A percentile compares a stretch with the other conserved stretches of the same genome.
Evolutionary conservation across 257 asterid species (phyloP).

Genomic region (Striga asiatica): DNA sequence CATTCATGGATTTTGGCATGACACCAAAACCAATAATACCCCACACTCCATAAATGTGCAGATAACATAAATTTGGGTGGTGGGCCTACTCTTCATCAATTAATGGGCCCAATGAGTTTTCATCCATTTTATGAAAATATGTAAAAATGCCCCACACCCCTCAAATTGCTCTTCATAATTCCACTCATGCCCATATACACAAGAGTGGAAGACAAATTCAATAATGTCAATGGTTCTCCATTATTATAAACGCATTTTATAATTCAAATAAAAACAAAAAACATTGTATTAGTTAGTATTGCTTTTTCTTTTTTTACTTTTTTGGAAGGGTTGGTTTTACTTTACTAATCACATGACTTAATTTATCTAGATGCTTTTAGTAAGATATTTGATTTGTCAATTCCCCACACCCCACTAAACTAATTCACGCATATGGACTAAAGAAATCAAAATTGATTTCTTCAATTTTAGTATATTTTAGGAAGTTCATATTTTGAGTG

Average conservation of each 20-base stretch:
- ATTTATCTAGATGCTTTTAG: too few species aligned
- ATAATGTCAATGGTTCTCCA: constrained; percentile 21
- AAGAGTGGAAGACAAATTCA: constrained; percentile 15
- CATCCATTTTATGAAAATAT: constrained; percentile 13
- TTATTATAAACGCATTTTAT: constrained; percentile 11
- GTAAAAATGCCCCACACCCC: constrained; percentile 26
- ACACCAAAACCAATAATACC: constrained; percentile 31
- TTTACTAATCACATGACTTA: too few species aligned
- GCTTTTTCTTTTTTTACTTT: too few species aligned
- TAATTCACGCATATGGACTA: too few species aligned
- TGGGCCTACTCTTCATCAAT: constrained; percentile 18
- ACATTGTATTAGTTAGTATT: background rate
- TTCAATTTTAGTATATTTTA: too few species aligned
- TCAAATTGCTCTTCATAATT: constrained; percentile 20
- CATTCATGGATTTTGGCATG: constrained; percentile 15
- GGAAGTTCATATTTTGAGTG: too few species aligned
- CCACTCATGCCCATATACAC: constrained; percentile 20
- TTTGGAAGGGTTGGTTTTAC: too few species aligned
- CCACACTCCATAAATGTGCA: constrained; percentile 13
- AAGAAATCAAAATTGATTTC: too few species aligned
- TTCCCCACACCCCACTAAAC: too few species aligned
- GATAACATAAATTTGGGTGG: constrained; percentile 9
- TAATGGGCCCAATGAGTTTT: constrained; percentile 21
- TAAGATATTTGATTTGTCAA: too few species aligned
- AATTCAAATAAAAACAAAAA: background rate